A percentile compares a stretch with the other conserved stretches of the same genome.
Evolutionary conservation across 345 rosid genomes (phyloP).

Genomic region (thale cress (Arabidopsis thaliana)): DNA sequence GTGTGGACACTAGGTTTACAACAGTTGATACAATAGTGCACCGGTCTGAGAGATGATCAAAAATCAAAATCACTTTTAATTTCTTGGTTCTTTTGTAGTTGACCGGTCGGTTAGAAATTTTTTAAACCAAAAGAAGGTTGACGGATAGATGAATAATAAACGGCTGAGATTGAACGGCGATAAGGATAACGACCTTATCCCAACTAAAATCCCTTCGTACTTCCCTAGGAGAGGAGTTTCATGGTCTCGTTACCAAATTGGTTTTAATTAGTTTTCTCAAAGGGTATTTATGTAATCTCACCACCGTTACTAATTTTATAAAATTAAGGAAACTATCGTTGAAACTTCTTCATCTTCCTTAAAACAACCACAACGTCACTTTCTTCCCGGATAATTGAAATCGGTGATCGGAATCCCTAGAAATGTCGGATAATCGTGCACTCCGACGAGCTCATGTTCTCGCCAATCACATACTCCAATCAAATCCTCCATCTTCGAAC

Average conservation of each 20-base stretch:
- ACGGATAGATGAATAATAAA: not conserved
- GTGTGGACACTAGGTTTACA: not conserved
- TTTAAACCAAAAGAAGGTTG: not conserved
- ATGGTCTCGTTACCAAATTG: not conserved
- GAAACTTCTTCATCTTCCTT: not conserved
- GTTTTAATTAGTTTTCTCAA: not conserved
- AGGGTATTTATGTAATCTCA: constrained; percentile 5
- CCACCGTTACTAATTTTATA: not conserved
- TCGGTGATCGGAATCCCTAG: not conserved
- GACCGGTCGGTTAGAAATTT: not conserved
- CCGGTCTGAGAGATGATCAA: not conserved
- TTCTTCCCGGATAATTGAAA: not conserved
- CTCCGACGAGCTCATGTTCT: constrained; percentile 58
- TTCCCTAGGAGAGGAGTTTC: constrained; percentile 10
- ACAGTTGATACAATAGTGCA: not conserved
- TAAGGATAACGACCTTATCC: constrained; percentile 21
- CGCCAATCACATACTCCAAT: constrained; percentile 58
- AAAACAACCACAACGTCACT: not conserved
- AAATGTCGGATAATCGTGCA: constrained; percentile 52
- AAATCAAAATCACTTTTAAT: not conserved
- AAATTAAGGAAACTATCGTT: not conserved
- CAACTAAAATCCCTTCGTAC: not conserved
- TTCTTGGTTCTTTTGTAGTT: not conserved
- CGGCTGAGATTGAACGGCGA: constrained; percentile 28
- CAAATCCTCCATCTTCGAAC: constrained; percentile 26